Evolutionary conservation across 805 yeast species (phyloP), one percentile per base, ranked within the genome.

Genomic region (Candida pseudofarinosa): DNA sequence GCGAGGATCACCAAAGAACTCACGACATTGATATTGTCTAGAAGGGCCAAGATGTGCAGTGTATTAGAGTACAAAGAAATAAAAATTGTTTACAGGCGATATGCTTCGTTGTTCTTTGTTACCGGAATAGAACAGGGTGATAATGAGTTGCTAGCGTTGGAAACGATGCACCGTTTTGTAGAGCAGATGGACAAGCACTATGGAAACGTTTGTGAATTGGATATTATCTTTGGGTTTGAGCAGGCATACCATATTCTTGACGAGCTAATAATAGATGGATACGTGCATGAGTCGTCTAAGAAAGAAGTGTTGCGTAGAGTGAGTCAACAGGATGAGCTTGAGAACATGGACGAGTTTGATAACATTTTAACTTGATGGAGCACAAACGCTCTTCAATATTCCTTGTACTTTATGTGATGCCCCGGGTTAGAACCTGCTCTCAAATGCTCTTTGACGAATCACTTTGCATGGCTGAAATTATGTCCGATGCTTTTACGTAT

Each of bases 131-230:
- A 85, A 40, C 74, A 77, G 35, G 83, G 79, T 37, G 96, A 87
- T 56, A 93, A 93, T 61, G 99, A 93, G 60, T 72, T 93, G 49
- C 65, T 88, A 42, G 82, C 95, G 1, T 70, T 93, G 43, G 99
- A 93, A 56, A 70, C 85, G 14, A 83, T 93, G 40, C 99, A 93
- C 61, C 74, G 97, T 47, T 93, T 83, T 60, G 99, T 93, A 33
- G 99, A 93, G 62, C 89, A 88, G 50, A 88, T 93, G 97, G 99
- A 93, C 69, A 84, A 85, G 53, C 81, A 89, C 46, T 93, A 88
- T 59, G 97, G 97, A 10, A 91, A 88, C 57, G 99, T 93, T 14
- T 89, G 97, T 65, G 99, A 93, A 62, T 72, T 93, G 55, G 99
- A 93, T 66, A 93, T 93, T 48, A 93, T 93, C 39, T 93, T 93